Percentiles rank a stretch among this genome's conserved stretches.
phyloP scores from a whole-genome alignment of 352 stramenopile genomes.

The Globisporangium carolinianum region DNA sequence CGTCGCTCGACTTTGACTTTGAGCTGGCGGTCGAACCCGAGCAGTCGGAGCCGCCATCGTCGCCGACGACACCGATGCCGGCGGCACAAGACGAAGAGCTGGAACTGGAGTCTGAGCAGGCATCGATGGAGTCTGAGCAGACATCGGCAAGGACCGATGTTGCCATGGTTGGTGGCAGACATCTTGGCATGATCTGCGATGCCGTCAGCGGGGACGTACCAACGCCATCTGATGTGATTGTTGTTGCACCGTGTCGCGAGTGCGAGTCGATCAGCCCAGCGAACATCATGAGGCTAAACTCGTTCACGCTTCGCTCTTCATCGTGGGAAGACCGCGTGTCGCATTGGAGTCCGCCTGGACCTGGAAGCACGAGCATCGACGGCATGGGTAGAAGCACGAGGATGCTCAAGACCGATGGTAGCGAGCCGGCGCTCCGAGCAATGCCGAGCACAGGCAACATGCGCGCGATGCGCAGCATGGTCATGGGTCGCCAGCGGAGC shows the following conservation, averaged over 20 bases:
- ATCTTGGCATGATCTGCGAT: too few relatives aligned
- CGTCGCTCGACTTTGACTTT: too few relatives aligned
- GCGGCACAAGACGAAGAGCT: too few relatives aligned
- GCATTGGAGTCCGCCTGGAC: neutral
- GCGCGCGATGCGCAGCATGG: conserved; percentile 4
- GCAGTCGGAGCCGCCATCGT: too few relatives aligned
- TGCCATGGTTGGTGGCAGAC: too few relatives aligned
- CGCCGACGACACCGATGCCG: too few relatives aligned
- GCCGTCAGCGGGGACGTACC: neutral
- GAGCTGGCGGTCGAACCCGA: too few relatives aligned
- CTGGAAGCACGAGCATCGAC: neutral
- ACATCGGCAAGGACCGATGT: too few relatives aligned
- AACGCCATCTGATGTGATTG: too few relatives aligned
- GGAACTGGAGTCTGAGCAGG: too few relatives aligned
- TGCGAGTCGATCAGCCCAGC: neutral
- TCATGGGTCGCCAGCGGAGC: conserved; percentile 10
- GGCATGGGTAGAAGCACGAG: neutral
- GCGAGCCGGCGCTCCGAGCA: neutral
- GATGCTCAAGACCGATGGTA: neutral
- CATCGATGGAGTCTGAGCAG: too few relatives aligned
- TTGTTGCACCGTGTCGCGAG: neutral
- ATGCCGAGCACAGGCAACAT: neutral
- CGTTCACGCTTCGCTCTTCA: neutral
- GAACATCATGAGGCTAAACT: conserved; percentile 12
- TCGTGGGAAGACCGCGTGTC: conserved; percentile 9